Base-by-base conservation (phyloP, 768 basidiomycete species). In the Serendipita vermifera region DNA sequence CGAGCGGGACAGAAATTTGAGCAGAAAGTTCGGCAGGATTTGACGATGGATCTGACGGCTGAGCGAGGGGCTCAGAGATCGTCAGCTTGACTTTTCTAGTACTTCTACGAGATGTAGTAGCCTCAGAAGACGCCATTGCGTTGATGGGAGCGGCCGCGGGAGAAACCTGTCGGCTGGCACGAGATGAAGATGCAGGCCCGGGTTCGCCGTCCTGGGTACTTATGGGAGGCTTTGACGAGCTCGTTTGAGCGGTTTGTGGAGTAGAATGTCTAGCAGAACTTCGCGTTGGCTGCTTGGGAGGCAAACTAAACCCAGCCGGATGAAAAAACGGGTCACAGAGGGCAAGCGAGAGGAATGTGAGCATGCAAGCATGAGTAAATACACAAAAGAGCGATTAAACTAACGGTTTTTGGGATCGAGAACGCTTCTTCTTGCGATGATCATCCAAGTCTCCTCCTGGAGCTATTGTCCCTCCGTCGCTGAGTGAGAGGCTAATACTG, bases 301-400 rank as follows among this genome's bases (percentile, higher is more conserved):
- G 11, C 41, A 36, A n/a, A n/a, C n/a, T n/a, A n/a, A n/a, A n/a
- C n/a, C n/a, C n/a, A n/a, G n/a, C n/a, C n/a, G n/a, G n/a, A n/a
- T n/a, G n/a, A n/a, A n/a, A n/a, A n/a, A n/a, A n/a, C n/a, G n/a
- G n/a, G n/a, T n/a, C n/a, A n/a, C n/a, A n/a, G n/a, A n/a, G n/a
- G n/a, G n/a, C n/a, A n/a, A n/a, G n/a, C n/a, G n/a, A n/a, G n/a
- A n/a, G n/a, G n/a, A n/a, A n/a, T 38, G 11, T 38, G 36, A 38
- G 36, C 51, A n/a, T 20, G 36, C 51, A 26, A 20, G 51, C 51
- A 33, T 33, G 29, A 9, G 41, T 26, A 57, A 57, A 33, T 20
- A 70, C 70, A 64, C 65, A 76, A 74, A 63, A 71, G 60, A 54
- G 11, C n/a, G n/a, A n/a, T n/a, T n/a, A n/a, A 60, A 58, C 27